Percentiles rank a stretch among this genome's conserved stretches.
These are phyloP conservation scores for Penicillium aurantiogriseum DNA, from an alignment of 2,329 filamentous ascomycete genomes.

Conservation along the genomic window DNA sequence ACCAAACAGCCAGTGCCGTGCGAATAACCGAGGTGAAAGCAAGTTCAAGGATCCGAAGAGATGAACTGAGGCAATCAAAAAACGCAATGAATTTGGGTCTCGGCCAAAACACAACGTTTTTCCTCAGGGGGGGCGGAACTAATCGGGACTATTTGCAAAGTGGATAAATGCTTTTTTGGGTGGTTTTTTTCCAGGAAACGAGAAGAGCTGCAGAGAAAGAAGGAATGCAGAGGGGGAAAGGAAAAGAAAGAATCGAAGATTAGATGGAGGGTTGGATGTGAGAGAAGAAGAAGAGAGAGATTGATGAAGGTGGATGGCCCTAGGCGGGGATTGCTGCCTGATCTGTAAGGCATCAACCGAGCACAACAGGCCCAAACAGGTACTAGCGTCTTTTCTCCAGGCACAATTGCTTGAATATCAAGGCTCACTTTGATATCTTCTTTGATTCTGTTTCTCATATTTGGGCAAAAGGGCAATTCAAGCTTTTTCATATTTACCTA, in stretches of 20 bases:
- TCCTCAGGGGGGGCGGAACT: constrained; percentile 26
- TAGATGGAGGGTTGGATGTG: constrained; percentile 18
- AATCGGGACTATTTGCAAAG: constrained; percentile 26
- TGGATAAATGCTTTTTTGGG: constrained; percentile 17
- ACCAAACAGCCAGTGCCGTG: constrained; percentile 4
- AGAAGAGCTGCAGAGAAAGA: constrained; percentile 30
- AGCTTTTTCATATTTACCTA: background rate
- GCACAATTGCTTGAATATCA: background rate
- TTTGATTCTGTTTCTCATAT: background rate
- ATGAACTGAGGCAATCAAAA: background rate
- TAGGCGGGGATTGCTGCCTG: constrained; percentile 15
- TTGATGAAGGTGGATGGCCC: constrained; percentile 18
- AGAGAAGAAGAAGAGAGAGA: constrained; percentile 21
- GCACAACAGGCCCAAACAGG: constrained; percentile 1
- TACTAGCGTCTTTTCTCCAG: background rate
- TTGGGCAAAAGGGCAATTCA: background rate
- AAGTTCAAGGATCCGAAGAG: constrained; percentile 4
- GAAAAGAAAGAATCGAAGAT: constrained; percentile 32
- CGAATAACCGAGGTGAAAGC: constrained; percentile 2
- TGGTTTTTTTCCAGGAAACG: constrained; percentile 25
- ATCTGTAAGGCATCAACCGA: background rate
- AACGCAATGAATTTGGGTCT: constrained; percentile 17
- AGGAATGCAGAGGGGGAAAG: constrained; percentile 28
- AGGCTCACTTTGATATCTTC: background rate
- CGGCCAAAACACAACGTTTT: constrained; percentile 23